Conservation (phyloP, 441 rosid species). For the Eutrema salsugineum region DNA sequence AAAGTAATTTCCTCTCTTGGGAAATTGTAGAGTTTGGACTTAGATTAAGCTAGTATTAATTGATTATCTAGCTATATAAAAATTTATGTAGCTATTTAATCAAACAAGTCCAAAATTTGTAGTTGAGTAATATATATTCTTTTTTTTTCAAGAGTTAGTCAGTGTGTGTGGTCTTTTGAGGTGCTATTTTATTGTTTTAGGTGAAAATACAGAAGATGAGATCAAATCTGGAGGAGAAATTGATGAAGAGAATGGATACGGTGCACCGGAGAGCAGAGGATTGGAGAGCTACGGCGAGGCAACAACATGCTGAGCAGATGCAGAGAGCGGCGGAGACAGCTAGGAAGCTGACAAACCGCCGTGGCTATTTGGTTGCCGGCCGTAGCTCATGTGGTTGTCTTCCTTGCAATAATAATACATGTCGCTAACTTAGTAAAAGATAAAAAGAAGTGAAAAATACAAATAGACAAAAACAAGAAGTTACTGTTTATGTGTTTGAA, state of each 20-base stretch:
- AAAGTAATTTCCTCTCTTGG: conserved; percentile 1
- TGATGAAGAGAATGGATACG: conserved; percentile 80
- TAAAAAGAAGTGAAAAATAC: not conserved
- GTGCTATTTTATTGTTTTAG: conserved; percentile 27
- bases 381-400: conserved; percentile 72
- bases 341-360: conserved; percentile 45
- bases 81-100: not conserved
- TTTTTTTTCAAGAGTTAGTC: not conserved
- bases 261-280: conserved; percentile 82
- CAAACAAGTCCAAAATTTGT: not conserved
- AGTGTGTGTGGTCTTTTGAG: not conserved
- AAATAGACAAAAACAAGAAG: conserved; percentile 1
- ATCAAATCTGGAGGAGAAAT: conserved; percentile 76
- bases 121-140: conserved; percentile 32
- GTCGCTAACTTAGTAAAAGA: not conserved
- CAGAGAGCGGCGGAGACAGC: conserved; percentile 45
- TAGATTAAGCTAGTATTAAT: not conserved
- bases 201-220: conserved; percentile 92
- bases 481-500: not conserved
- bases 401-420: conserved; percentile 45
- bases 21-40: not conserved
- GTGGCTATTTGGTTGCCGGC: conserved; percentile 36
- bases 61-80: not conserved
- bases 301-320: conserved; percentile 63
- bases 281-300: conserved; percentile 65